Percentiles rank a stretch among this genome's conserved stretches.
Conservation (phyloP, 2,329 filamentous ascomycete species). For the Zarea fungicola region DNA sequence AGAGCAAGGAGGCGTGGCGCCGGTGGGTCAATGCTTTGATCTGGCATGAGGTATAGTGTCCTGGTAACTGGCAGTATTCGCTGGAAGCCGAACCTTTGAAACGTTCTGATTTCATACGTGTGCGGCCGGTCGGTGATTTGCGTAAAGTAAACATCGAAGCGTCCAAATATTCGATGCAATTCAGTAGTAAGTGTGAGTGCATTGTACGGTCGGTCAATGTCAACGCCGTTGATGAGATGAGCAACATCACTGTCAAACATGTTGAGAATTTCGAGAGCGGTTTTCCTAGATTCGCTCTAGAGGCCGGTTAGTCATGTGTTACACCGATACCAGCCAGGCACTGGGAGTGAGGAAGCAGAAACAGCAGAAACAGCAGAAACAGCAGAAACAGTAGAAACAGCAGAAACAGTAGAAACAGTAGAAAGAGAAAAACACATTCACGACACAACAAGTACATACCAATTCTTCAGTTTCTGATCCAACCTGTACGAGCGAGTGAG, state of each 20-base stretch:
- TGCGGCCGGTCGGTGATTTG: constrained; percentile 23
- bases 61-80: constrained; percentile 24
- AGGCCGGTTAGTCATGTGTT: no score
- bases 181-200: constrained; percentile 22
- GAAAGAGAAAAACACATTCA: neutral
- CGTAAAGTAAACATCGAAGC: constrained; percentile 21
- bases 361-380: no score
- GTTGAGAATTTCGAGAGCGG: constrained; percentile 32
- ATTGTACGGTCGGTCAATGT: constrained; percentile 36
- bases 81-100: constrained; percentile 11
- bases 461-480: constrained; percentile 5
- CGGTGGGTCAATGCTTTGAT: constrained; percentile 26
- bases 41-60: constrained; percentile 22
- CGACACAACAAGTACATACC: constrained; percentile 9
- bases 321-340: no score
- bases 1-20: constrained; percentile 28
- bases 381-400: constrained; percentile 1
- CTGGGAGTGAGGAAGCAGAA: no score
- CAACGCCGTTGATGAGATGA: constrained; percentile 31
- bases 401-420: neutral
- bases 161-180: constrained; percentile 18
- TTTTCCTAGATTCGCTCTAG: constrained; percentile 24
- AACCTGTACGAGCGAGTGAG: constrained; percentile 13
- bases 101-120: constrained; percentile 20
- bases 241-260: constrained; percentile 35